A percentile compares a stretch with the other conserved stretches of the same genome.
phyloP scores from a whole-genome alignment of 768 basidiomycete species.

The Glaciozyma antarctica region DNA sequence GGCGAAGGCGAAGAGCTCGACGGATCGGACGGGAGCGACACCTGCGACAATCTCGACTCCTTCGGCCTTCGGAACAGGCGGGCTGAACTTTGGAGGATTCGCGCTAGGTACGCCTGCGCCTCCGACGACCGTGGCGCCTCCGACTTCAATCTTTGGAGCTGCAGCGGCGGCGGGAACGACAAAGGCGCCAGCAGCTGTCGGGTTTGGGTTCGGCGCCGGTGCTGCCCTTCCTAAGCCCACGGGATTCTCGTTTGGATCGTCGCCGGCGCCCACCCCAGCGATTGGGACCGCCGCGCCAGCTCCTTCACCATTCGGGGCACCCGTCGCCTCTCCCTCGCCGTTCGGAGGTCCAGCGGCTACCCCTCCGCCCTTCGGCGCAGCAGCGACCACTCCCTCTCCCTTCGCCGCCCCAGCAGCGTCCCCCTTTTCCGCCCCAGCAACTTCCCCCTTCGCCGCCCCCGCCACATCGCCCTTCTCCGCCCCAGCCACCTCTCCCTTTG shows the following conservation, averaged over 20 bases:
- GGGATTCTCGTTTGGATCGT: slow-evolving; percentile 10
- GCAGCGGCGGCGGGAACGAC: background rate
- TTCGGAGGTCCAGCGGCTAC: background rate
- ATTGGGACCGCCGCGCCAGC: slow-evolving; percentile 3
- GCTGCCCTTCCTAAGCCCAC: background rate
- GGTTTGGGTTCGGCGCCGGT: background rate
- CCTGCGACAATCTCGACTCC: background rate
- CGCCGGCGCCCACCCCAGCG: slow-evolving; percentile 10
- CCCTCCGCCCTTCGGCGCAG: background rate
- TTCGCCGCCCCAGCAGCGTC: background rate
- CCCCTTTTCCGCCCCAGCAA: background rate
- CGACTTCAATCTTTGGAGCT: background rate
- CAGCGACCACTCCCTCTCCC: background rate
- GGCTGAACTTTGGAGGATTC: slow-evolving; percentile 15
- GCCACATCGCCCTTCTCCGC: background rate
- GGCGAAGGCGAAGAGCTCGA: slow-evolving; percentile 7
- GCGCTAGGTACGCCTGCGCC: slow-evolving; percentile 6
- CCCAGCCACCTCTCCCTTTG: background rate
- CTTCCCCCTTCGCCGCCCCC: background rate
- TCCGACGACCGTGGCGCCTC: background rate
- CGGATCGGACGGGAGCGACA: background rate
- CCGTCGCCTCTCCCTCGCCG: background rate
- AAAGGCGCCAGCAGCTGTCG: background rate
- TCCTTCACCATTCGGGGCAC: background rate
- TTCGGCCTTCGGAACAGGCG: background rate